Conservation (phyloP, 306 rosid genomes). For the Quillaja saponaria region DNA sequence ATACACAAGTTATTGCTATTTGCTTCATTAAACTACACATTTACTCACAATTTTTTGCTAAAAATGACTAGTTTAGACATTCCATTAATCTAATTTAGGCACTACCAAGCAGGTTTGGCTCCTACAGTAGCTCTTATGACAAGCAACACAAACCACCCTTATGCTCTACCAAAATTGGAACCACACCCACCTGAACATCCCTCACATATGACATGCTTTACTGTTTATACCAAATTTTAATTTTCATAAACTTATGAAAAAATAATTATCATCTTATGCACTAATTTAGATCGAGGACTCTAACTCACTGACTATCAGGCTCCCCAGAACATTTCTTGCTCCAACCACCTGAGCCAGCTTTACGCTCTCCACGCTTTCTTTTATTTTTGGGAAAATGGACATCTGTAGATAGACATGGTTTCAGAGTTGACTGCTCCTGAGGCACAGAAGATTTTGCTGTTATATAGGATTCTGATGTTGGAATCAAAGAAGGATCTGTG, state of each 20-base stretch:
- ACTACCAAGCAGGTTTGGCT: neutral
- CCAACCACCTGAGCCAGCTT: slow-evolving; percentile 80
- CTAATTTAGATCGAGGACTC: slow-evolving; percentile 1
- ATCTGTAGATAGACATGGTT: slow-evolving; percentile 54
- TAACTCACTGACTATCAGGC: slow-evolving; percentile 64
- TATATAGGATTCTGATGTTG: slow-evolving; percentile 38
- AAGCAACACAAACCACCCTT: neutral
- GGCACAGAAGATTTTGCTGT: slow-evolving; percentile 28
- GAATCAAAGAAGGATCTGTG: slow-evolving; percentile 34
- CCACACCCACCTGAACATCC: slow-evolving; percentile 11
- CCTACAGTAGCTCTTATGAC: neutral
- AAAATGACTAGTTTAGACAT: neutral
- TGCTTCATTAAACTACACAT: neutral
- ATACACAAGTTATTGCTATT: neutral
- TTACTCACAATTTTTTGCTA: neutral
- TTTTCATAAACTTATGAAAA: slow-evolving; percentile 3
- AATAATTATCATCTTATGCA: slow-evolving; percentile 4
- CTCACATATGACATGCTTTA: slow-evolving; percentile 8
- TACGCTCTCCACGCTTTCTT: slow-evolving; percentile 86
- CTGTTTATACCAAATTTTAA: slow-evolving; percentile 2
- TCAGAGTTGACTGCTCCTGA: slow-evolving; percentile 57
- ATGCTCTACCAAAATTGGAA: slow-evolving; percentile 1
- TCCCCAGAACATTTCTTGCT: slow-evolving; percentile 69
- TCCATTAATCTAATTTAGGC: neutral
- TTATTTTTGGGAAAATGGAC: slow-evolving; percentile 58